phyloP scores from a whole-genome alignment of 257 asterid species.

The Scutellaria galericulata region DNA sequence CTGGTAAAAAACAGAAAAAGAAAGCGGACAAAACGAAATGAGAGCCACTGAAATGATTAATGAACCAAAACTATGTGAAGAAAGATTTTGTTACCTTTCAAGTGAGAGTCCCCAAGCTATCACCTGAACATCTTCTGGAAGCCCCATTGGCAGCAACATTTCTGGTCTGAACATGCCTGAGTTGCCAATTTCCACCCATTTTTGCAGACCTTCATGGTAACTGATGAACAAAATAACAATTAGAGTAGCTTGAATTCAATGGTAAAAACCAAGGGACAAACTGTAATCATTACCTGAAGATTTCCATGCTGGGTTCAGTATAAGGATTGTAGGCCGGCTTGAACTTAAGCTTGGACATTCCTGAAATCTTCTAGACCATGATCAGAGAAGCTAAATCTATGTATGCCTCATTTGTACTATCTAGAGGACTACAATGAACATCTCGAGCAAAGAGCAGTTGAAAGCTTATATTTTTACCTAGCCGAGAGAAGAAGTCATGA shows the following conservation, averaged over 20 bases:
- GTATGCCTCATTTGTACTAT: neutral
- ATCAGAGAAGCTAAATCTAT: neutral
- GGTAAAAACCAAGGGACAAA: neutral
- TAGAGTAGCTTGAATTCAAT: slow-evolving; percentile 21
- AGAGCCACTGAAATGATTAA: neutral
- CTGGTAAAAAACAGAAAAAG: slow-evolving; percentile 43
- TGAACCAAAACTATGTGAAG: neutral
- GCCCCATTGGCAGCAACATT: slow-evolving; percentile 97
- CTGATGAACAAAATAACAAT: slow-evolving; percentile 39
- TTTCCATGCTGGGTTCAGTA: slow-evolving; percentile 99
- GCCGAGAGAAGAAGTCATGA: slow-evolving; percentile 82
- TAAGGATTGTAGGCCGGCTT: slow-evolving; percentile 98
- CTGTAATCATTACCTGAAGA: slow-evolving; percentile 68
- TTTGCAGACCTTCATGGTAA: slow-evolving; percentile 91
- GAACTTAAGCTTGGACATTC: slow-evolving; percentile 93
- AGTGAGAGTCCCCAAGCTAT: slow-evolving; percentile 99
- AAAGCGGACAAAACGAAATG: neutral
- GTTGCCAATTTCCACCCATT: slow-evolving; percentile 98
- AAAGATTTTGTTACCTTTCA: slow-evolving; percentile 64
- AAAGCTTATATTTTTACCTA: slow-evolving; percentile 56
- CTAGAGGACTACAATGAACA: slow-evolving; percentile 20
- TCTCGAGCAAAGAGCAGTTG: neutral
- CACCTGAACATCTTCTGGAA: slow-evolving; percentile 93
- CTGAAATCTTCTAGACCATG: slow-evolving; percentile 42
- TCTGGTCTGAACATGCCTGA: slow-evolving; percentile 99